Percentiles rank a stretch among this genome's conserved stretches.
Conservation (phyloP, 805 yeast genomes). For the Candida berthetii region DNA sequence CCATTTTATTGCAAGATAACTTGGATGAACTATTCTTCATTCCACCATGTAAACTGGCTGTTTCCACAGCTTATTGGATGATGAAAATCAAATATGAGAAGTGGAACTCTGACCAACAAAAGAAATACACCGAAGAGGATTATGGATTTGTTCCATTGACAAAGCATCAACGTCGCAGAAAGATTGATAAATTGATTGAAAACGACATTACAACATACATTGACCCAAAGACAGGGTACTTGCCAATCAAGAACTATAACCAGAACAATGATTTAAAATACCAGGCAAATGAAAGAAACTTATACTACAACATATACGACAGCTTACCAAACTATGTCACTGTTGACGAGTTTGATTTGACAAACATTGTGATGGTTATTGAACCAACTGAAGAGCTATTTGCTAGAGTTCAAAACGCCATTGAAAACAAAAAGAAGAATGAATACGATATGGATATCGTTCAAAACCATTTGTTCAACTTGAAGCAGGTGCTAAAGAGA, state of each 20-base stretch:
- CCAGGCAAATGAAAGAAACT: constrained; percentile 7
- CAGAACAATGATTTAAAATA: not conserved
- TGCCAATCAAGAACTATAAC: not conserved
- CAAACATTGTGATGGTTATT: constrained; percentile 54
- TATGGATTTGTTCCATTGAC: constrained; percentile 18
- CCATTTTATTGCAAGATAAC: constrained; percentile 29
- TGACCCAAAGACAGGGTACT: not conserved
- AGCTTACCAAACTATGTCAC: constrained; percentile 28
- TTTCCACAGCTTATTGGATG: constrained; percentile 39
- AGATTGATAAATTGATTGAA: constrained; percentile 4
- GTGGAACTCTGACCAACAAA: constrained; percentile 13
- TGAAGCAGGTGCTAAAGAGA: constrained; percentile 11
- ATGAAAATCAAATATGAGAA: constrained; percentile 20
- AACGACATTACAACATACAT: constrained; percentile 3
- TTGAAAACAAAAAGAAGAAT: constrained; percentile 19
- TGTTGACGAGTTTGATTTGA: constrained; percentile 23
- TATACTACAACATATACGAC: constrained; percentile 26
- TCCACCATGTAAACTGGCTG: constrained; percentile 40
- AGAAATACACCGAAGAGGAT: constrained; percentile 11
- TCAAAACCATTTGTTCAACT: constrained; percentile 29
- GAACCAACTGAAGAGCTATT: constrained; percentile 34
- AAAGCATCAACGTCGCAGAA: constrained; percentile 13
- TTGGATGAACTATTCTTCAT: constrained; percentile 47
- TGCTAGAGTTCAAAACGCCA: constrained; percentile 12
- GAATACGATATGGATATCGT: constrained; percentile 53